Evolutionary conservation across 2,329 filamentous ascomycete species (phyloP).

Genomic region (Hymenoscyphus infarciens): DNA sequence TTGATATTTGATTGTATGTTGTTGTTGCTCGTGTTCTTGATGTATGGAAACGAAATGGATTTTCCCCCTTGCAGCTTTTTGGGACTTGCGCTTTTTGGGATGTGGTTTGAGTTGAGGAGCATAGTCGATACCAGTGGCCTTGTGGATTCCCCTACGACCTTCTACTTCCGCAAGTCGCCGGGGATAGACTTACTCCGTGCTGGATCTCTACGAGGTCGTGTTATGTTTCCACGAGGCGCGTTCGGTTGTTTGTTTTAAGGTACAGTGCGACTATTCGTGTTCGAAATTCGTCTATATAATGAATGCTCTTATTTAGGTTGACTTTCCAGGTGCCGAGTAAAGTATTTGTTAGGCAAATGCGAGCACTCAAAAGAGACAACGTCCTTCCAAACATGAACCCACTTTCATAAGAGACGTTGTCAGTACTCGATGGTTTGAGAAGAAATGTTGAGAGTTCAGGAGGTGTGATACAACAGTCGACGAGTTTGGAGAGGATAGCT

Average conservation of each 20-base stretch:
- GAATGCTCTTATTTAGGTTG: constrained; percentile 32
- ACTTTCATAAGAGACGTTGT: constrained; percentile 26
- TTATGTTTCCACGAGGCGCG: constrained; percentile 31
- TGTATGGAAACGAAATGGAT: too few relatives aligned
- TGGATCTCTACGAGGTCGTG: constrained; percentile 32
- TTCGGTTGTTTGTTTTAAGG: constrained; percentile 31
- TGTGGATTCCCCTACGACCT: constrained; percentile 76
- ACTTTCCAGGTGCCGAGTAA: constrained; percentile 28
- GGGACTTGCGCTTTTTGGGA: constrained; percentile 54
- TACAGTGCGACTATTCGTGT: constrained; percentile 28
- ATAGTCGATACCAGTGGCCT: constrained; percentile 63
- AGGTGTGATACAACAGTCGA: constrained; percentile 13
- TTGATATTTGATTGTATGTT: too few relatives aligned
- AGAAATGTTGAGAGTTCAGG: constrained; percentile 7
- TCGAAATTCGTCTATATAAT: constrained; percentile 31
- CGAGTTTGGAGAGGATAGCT: too few relatives aligned
- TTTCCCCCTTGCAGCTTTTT: too few relatives aligned
- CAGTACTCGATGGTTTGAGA: constrained; percentile 20
- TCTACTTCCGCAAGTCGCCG: constrained; percentile 69
- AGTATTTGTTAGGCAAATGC: constrained; percentile 28
- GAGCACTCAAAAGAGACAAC: constrained; percentile 28
- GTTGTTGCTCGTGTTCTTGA: too few relatives aligned
- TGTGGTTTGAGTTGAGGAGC: constrained; percentile 64
- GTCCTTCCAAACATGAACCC: constrained; percentile 19
- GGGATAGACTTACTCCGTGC: constrained; percentile 44